Evolutionary conservation across 2,329 filamentous ascomycete species (phyloP).

Genomic region (Exophiala sp.): DNA sequence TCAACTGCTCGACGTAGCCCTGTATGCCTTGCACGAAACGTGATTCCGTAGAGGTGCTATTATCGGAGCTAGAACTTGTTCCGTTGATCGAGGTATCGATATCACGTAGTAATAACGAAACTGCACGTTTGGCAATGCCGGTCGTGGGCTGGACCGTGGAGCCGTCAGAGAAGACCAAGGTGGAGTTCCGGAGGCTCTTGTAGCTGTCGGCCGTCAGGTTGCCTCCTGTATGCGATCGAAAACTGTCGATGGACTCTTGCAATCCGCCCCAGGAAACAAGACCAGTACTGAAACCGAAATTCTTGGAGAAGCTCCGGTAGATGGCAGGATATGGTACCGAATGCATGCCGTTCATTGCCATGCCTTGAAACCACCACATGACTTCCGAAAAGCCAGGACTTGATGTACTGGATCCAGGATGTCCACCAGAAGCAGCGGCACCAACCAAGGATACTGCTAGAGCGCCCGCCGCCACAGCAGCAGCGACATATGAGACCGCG

Average conservation of each 20-base stretch:
- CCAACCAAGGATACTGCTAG: conserved; percentile 66
- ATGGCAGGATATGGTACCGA: conserved; percentile 81
- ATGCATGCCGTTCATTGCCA: conserved; percentile 95
- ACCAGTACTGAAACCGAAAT: conserved; percentile 87
- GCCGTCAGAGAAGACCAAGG: conserved; percentile 63
- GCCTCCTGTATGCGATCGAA: conserved; percentile 73
- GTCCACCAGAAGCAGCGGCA: conserved; percentile 57
- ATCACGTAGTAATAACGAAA: conserved; percentile 53
- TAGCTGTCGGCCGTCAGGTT: conserved; percentile 79
- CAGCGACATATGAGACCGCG: conserved; percentile 76
- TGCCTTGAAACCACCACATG: conserved; percentile 82
- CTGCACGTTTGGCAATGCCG: conserved; percentile 51
- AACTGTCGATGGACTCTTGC: conserved; percentile 75
- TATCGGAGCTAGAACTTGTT: conserved; percentile 27
- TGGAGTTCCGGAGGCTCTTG: conserved; percentile 65
- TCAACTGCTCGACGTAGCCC: conserved; percentile 74
- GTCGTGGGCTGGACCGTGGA: conserved; percentile 43
- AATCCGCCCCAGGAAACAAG: conserved; percentile 75
- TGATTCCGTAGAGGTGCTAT: conserved; percentile 42
- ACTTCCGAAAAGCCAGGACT: conserved; percentile 84
- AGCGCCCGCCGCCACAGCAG: conserved; percentile 77
- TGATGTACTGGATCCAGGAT: conserved; percentile 56
- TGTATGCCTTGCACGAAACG: conserved; percentile 67
- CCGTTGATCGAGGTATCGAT: conserved; percentile 34
- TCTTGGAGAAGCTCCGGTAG: conserved; percentile 83